Percentiles rank a stretch among this genome's conserved stretches.
phyloP scores from a whole-genome alignment of 2,329 filamentous ascomycete genomes.

The Phaeomoniella chlamydospora region DNA sequence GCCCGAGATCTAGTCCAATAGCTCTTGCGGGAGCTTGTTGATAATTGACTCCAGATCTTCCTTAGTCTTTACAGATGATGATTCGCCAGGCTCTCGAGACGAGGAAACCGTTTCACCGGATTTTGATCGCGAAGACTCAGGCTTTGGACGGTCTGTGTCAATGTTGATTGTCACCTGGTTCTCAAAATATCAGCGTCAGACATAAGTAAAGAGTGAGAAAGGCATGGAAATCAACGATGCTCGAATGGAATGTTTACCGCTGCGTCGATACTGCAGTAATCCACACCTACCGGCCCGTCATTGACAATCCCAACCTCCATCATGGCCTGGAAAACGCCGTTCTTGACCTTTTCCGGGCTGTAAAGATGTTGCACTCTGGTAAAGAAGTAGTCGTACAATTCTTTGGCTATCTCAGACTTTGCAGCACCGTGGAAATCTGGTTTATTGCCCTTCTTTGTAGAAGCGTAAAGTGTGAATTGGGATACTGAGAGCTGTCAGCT shows the following conservation, averaged over 20 bases:
- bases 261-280: slow-evolving; percentile 41
- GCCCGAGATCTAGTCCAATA: slow-evolving; percentile 5
- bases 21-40: background rate
- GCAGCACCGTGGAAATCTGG: slow-evolving; percentile 89
- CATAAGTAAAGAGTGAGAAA: background rate
- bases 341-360: slow-evolving; percentile 60
- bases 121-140: slow-evolving; percentile 11
- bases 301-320: slow-evolving; percentile 94
- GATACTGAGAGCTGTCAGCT: slow-evolving; percentile 52
- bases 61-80: background rate
- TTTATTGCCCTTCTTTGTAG: slow-evolving; percentile 90
- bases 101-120: slow-evolving; percentile 1
- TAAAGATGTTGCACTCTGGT: slow-evolving; percentile 61
- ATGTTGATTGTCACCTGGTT: slow-evolving; percentile 23
- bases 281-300: slow-evolving; percentile 57
- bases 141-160: slow-evolving; percentile 28
- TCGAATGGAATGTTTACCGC: slow-evolving; percentile 30
- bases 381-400: slow-evolving; percentile 74
- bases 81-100: slow-evolving; percentile 2
- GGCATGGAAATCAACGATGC: slow-evolving; percentile 9
- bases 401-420: slow-evolving; percentile 60
- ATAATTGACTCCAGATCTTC: background rate
- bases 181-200: background rate
- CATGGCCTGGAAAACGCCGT: slow-evolving; percentile 97
- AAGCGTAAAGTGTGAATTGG: slow-evolving; percentile 87